phyloP scores from a whole-genome alignment of 768 basidiomycete genomes.

The Myochromella boudieri region DNA sequence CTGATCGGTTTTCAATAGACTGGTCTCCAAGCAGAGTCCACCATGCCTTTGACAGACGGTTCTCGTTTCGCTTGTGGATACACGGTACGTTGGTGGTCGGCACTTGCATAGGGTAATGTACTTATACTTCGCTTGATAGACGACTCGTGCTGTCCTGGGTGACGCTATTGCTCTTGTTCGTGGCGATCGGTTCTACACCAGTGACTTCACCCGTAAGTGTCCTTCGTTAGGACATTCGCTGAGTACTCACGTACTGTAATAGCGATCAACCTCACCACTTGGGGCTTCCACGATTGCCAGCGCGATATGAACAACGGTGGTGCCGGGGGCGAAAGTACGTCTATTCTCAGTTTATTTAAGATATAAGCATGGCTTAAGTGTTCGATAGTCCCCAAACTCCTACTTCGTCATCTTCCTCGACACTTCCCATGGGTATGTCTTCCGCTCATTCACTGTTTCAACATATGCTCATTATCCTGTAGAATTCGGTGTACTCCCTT shows the following conservation, averaged over 20 bases:
- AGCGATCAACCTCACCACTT: conserved; percentile 48
- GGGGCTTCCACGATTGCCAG: conserved; percentile 51
- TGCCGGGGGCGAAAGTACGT: conserved; percentile 17
- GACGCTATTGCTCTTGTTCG: conserved; percentile 53
- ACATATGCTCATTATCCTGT: no score
- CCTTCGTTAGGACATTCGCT: no score
- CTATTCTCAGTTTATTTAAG: not conserved
- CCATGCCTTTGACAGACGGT: conserved; percentile 27
- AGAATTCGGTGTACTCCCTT: conserved; percentile 19
- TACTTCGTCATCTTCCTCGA: conserved; percentile 19
- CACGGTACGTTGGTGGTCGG: conserved; percentile 16
- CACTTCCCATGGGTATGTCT: conserved; percentile 18
- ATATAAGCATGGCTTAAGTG: not conserved
- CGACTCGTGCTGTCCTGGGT: conserved; percentile 47
- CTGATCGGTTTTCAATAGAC: conserved; percentile 9
- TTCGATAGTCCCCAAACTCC: conserved; percentile 17
- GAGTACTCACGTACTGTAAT: not conserved
- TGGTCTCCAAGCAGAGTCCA: conserved; percentile 28
- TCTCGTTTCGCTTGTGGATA: conserved; percentile 27
- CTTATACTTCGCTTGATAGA: conserved; percentile 20
- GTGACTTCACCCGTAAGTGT: conserved; percentile 45
- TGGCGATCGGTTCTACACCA: conserved; percentile 53
- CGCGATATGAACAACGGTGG: conserved; percentile 34
- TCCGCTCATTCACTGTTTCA: no score
- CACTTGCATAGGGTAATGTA: not conserved